Base-by-base conservation (phyloP, 2,329 filamentous ascomycete genomes). In the Verticillium longisporum region DNA sequence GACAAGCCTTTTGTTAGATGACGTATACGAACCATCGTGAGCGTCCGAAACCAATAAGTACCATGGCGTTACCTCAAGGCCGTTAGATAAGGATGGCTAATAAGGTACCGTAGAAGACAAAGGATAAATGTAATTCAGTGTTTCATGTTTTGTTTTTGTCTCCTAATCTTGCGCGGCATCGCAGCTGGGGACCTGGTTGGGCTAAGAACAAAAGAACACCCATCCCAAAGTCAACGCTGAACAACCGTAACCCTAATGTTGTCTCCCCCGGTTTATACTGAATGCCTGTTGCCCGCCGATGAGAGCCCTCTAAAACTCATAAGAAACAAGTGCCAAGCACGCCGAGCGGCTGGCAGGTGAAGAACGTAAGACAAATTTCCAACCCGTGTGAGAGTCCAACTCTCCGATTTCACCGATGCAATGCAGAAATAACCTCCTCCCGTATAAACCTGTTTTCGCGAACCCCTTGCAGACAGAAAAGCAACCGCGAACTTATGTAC, bases 381-480 rank as follows among this genome's bases (percentile, higher is more conserved):
- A 53, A 53, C 45, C 45, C 45, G 18, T 53, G n/a, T 21, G 45
- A 53, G 45, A 53, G 45, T 11, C 45, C 45, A 5, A 21, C 45
- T 53, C 45, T 53, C 45, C 45, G 45, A 53, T 53, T 53, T 53
- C 18, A 53, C 45, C 45, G 45, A 53, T 53, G 45, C 45, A 53
- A 53, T 53, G 45, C 45, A 53, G 18, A n/a, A 53, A 53, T 11
- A 53, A 26, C 45, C 18, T 53, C 45, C 18, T 53, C 45, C 45
- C 45, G 41, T 53, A 13, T 53, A 53, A 53, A 13, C 45, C 45
- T 53, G 9, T 53, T 53, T 53, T 53, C 18, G 45, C 45, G 21
- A 53, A 53, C 45, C 45, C 45, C 45, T 53, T 18, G 45, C 45
- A 58, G 36, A 56, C n/a, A 60, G 41, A 45, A 56, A 60, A 60